Percentiles rank a stretch among this genome's conserved stretches.
phyloP scores from a whole-genome alignment of 169 alveolate species.

The Plasmodium falciparum region DNA sequence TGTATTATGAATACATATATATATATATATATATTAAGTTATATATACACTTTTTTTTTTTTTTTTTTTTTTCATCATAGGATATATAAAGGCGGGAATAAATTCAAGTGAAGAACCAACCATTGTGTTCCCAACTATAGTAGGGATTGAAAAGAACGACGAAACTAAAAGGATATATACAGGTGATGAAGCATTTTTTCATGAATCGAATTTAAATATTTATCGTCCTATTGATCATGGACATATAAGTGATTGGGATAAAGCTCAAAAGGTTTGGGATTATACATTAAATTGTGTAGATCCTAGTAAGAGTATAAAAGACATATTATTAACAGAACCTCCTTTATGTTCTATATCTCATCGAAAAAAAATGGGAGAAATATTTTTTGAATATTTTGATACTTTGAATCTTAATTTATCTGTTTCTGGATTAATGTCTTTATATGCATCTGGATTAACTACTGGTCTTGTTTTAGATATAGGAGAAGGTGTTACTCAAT shows the following conservation, averaged over 20 bases:
- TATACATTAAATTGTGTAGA: slow-evolving; percentile 58
- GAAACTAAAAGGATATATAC: slow-evolving; percentile 19
- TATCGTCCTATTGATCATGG: slow-evolving; percentile 81
- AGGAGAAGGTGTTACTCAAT: slow-evolving; percentile 92
- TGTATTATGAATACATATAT: neutral
- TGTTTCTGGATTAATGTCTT: slow-evolving; percentile 88
- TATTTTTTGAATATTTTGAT: slow-evolving; percentile 88
- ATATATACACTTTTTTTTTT: neutral
- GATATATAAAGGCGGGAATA: slow-evolving; percentile 65
- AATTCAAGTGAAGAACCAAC: slow-evolving; percentile 26
- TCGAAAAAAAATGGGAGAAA: slow-evolving; percentile 86
- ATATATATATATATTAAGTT: neutral
- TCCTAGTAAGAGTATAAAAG: slow-evolving; percentile 32
- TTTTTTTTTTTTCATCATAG: slow-evolving; percentile 13
- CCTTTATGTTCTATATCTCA: slow-evolving; percentile 81
- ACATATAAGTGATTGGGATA: slow-evolving; percentile 62
- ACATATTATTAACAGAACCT: slow-evolving; percentile 82
- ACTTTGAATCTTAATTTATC: slow-evolving; percentile 87
- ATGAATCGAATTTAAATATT: slow-evolving; percentile 76
- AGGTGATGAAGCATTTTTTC: slow-evolving; percentile 79
- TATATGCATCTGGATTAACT: slow-evolving; percentile 91
- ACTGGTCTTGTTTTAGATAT: slow-evolving; percentile 91
- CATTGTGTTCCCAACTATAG: slow-evolving; percentile 52
- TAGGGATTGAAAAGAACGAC: slow-evolving; percentile 18
- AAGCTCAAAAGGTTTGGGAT: slow-evolving; percentile 46